Conservation (phyloP, 306 rosid genomes). For the Citrullus colocynthis region DNA sequence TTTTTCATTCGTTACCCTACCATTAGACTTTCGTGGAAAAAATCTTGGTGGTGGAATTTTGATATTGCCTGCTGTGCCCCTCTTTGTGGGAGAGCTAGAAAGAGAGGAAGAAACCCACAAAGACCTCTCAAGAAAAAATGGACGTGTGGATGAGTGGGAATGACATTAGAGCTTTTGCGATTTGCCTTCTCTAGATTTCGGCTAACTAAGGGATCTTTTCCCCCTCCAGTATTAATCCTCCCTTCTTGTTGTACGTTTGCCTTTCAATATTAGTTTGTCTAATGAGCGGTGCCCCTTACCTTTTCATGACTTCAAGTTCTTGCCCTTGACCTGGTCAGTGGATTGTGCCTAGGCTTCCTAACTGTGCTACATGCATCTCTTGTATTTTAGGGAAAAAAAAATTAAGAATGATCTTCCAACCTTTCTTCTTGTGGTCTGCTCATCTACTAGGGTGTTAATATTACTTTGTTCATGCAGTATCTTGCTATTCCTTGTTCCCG, state of each 20-base stretch:
- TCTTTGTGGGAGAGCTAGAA: neutral
- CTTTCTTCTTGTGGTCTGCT: neutral
- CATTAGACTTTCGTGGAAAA: neutral
- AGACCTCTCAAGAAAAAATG: neutral
- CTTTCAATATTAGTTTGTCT: neutral
- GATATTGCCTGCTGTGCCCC: neutral
- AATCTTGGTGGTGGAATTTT: neutral
- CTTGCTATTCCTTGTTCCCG: constrained; percentile 79
- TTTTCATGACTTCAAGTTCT: neutral
- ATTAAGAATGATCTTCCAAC: neutral
- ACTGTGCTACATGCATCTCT: neutral
- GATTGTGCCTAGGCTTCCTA: neutral
- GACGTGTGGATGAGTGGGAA: neutral
- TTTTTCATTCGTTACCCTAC: neutral
- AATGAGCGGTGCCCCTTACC: neutral
- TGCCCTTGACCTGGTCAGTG: neutral
- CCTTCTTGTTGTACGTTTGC: neutral
- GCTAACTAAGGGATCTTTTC: neutral
- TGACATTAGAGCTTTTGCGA: neutral
- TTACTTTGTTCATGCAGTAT: constrained; percentile 39
- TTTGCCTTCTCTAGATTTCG: neutral
- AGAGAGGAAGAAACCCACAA: neutral
- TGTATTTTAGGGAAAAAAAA: neutral
- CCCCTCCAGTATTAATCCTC: neutral
- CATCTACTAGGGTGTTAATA: neutral